phyloP scores from a whole-genome alignment of 805 yeast species.

The Kregervanrija delftensis region DNA sequence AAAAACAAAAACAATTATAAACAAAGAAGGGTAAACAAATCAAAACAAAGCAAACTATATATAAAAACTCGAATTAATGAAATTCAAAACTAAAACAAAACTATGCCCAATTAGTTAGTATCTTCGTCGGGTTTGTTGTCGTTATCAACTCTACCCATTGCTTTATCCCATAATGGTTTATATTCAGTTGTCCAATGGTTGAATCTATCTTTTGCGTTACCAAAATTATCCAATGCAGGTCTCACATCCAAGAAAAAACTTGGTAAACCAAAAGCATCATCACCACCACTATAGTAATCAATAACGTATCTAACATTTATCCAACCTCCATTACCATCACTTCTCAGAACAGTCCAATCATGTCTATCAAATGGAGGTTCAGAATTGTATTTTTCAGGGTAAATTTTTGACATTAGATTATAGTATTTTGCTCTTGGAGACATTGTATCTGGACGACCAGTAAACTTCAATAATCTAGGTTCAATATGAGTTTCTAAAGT shows the following conservation, averaged over 20 bases:
- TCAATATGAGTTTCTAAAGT: slow-evolving; percentile 44
- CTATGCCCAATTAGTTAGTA: no score
- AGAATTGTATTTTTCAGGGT: slow-evolving; percentile 65
- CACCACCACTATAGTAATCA: slow-evolving; percentile 91
- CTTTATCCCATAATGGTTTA: slow-evolving; percentile 59
- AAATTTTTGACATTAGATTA: slow-evolving; percentile 55
- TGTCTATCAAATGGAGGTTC: slow-evolving; percentile 97
- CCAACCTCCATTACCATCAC: slow-evolving; percentile 47
- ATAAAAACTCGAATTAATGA: no score
- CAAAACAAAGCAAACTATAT: no score
- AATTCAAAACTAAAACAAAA: no score
- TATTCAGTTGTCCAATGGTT: slow-evolving; percentile 46
- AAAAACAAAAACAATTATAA: no score
- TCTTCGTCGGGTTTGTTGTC: no score
- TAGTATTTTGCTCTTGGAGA: slow-evolving; percentile 80
- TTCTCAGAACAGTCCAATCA: slow-evolving; percentile 93
- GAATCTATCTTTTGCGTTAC: slow-evolving; percentile 62
- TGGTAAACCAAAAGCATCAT: slow-evolving; percentile 83
- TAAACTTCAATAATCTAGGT: slow-evolving; percentile 79
- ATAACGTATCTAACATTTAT: slow-evolving; percentile 81
- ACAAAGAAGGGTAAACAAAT: no score
- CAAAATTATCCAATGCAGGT: slow-evolving; percentile 77
- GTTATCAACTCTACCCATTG: slow-evolving; percentile 42
- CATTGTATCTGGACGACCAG: slow-evolving; percentile 84
- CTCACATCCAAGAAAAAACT: slow-evolving; percentile 89